Evolutionary conservation across 164 flowering plant species (phyloP), one percentile per base, ranked within the genome.

Genomic region (Stephania yunnanensis): DNA sequence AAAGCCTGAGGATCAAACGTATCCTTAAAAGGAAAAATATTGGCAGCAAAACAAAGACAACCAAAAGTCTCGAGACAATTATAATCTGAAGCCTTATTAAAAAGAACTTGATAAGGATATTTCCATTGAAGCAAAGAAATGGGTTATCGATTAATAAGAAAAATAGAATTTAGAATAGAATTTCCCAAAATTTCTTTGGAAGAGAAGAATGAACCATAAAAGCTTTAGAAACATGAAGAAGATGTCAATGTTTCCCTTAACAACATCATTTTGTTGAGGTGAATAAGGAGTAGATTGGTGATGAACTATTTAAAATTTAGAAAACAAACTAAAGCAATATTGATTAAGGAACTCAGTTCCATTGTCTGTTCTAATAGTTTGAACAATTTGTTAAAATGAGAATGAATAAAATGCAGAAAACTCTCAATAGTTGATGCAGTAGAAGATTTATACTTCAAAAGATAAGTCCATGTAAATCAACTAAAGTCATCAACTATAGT

Each of bases 401-500:
- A 42, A 42, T 69, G 10, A 15, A 10, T 48, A 45, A 31, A 12
- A 10, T 30, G 5, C 10, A 42, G 19, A 69, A 69, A 44, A 7
- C 46, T 10, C 15, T 69, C 44, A 19, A 69, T 13, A 10, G 15
- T 5, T 10, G 6, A 5, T 31, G 15, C 17, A n/a, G 46, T 17
- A 15, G 42, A 20, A 42, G 46, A 31, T 13, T 69, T 69, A 69
- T 42, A 31, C 1, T 1, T 12, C 15, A 69, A 5, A 15, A 69
- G 42, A 70, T 17, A 70, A 46, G 31, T 7, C 29, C 72, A 45
- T 3, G 72, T 70, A n/a, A 29, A 19, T 9, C 42, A 25, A 13
- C 72, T 45, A 70, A 45, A 70, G 45, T 70, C 72, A 45, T 46
- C 53, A 19, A 46, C 72, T 12, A 70, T 20, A 17, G 55, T 70